Base-by-base conservation (phyloP, 805 yeast genomes). In the Ogataea zsoltii region DNA sequence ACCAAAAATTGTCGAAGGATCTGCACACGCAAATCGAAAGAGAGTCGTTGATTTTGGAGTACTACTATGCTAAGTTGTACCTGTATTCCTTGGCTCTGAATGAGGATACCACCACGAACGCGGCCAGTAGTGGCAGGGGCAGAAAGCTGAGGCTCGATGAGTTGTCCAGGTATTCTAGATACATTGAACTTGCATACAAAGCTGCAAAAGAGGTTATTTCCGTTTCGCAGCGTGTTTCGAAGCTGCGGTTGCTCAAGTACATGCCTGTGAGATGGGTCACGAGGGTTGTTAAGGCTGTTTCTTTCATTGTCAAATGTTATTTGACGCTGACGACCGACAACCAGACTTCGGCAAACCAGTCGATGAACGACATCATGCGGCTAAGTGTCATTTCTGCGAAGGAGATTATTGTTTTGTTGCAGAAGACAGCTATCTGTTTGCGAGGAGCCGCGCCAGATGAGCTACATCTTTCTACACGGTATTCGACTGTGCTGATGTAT, bases 251-350 rank as follows among this genome's bases (percentile, higher is more conserved):
- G 71, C 67, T 89, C 43, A 72, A 81, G 46, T 85, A 75, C 59
- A 88, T 90, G 83, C 97, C 98, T 1, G 90, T 89, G n/a, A 71
- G 96, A 51, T 90, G 97, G 96, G 82, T 86, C 6, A 85, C 88
- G 0, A 74, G 96, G 42, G 81, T 89, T 21, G 90, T 91, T 16
- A 80, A 92, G 55, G 88, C 97, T 0, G 89, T 89, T 11, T 94
- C 96, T 2, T 91, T 90, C 61, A 76, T 92, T 42, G 94, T 92
- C 12, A 92, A 91, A 65, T 87, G 95, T 58, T 82, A 88, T 58
- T 62, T 85, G 51, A 83, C 88, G 0, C 68, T 85, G 23, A 79
- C 86, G 11, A 50, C 58, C 6, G 57, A 56, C 43, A 34, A 28
- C 2, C 33, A 38, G 29, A 32, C 35, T 14, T 29, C 49, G 10